Base-by-base conservation (phyloP, 768 basidiomycete species). In the Tremella fuciformis region DNA sequence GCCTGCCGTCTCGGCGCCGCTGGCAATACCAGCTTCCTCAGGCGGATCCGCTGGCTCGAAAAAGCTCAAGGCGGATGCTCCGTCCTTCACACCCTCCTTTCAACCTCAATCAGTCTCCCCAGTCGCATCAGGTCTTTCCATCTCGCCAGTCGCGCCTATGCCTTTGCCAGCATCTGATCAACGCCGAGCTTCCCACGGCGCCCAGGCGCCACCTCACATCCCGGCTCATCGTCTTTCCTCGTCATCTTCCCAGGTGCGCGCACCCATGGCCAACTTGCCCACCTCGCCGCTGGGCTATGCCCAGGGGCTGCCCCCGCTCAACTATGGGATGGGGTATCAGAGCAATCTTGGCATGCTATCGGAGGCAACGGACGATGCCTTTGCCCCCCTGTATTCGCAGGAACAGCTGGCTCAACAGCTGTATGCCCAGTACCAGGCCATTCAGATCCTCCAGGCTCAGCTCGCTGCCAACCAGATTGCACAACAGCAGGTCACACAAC, bases 401-500 rank as follows among this genome's bases (percentile, higher is more conserved):
- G 58, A 50, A 46, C 63, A 66, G 26, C 69, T 72, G 49, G 39
- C 47, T 26, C 71, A 72, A 50, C 68, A 74, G 39, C 60, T 74
- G n/a, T 58, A 69, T 37, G 65, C 67, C 9, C 59, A 65, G 40
- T 65, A 71, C 41, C 66, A 67, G 53, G 57, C 63, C 16, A 60
- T 73, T 37, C 74, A 75, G 53, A 55, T 70, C 2, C 67, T 73
- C 11, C 69, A 91, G 46, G 90, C 89, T 3, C 90, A 93, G 72
- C 86, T 91, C 38, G 62, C 75, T 13, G 88, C 67, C 21, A 66
- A 50, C 44, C 64, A 65, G 37, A 57, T 65, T 25, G 87, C 64
- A 19, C 82, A 84, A 65, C 62, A 75, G 55, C 88, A 87, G 71
- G 88, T 85, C 21, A 89, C 89, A 78, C 63, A 63, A 49, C 71